Conservation (phyloP, 2,329 filamentous ascomycete genomes). For the Fusarium sp. region DNA sequence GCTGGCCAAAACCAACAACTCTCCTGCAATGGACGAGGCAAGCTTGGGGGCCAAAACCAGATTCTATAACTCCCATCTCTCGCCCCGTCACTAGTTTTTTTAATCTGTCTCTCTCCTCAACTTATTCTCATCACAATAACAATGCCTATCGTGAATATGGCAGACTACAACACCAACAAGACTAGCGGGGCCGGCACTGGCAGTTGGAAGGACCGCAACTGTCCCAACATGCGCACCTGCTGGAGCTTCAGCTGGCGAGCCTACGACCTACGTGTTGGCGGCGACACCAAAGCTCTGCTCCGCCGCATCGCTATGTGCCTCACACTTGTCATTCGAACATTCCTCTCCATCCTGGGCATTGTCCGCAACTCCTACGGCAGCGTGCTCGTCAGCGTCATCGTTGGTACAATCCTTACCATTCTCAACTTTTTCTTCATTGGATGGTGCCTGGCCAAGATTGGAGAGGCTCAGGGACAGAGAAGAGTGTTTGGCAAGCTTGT, state of each 20-base stretch:
- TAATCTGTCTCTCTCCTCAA: background rate
- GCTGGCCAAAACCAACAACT: background rate
- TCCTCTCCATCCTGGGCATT: background rate
- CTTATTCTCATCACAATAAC: background rate
- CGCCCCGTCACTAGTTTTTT: background rate
- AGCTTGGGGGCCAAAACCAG: background rate
- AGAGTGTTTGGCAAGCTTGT: background rate
- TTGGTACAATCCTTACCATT: background rate
- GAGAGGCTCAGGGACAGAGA: background rate
- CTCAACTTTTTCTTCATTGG: constrained; percentile 2
- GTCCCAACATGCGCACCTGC: background rate
- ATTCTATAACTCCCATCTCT: background rate
- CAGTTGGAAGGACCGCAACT: background rate
- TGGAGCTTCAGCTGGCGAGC: background rate
- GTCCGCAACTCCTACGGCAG: background rate
- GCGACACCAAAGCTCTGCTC: background rate
- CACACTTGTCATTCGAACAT: background rate
- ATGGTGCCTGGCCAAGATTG: background rate
- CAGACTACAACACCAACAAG: background rate
- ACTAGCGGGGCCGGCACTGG: background rate
- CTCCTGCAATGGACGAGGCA: background rate
- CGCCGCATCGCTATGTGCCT: background rate
- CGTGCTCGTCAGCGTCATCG: background rate
- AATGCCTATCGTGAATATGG: background rate
- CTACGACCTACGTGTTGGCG: background rate